Base-by-base conservation (phyloP, 352 stramenopile species). In the Globisporangium middletonii region DNA sequence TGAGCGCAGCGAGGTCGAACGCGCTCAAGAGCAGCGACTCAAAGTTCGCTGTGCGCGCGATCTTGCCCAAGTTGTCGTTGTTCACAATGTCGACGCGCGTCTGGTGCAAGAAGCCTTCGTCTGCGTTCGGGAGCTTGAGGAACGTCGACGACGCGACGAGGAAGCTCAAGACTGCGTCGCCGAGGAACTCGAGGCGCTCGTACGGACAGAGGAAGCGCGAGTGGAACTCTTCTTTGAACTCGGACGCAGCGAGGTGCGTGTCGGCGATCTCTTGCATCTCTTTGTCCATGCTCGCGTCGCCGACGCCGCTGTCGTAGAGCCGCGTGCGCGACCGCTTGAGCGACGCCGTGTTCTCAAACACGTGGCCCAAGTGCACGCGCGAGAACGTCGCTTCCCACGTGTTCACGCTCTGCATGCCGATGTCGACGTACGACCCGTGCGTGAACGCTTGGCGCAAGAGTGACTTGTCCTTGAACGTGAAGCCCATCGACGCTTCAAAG, bases 321-420 rank as follows among this genome's bases (percentile, higher is more conserved):
- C 68, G 71, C 26, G 55, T 78, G 46, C 79, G 76, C 33, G 77
- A 83, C 42, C 81, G 64, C 59, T 93, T 91, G 1, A 90, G 63
- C 27, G 60, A 71, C 11, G 44, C 64, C 18, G 73, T 68, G 56
- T 91, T 86, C 42, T 88, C 67, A 58, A 93, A 93, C 3, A 88
- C 63, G 43, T 94, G 80, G 7, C 75, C 86, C 28, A 94, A 59
- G 4, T 76, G 75, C 30, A 94, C 82, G n/a, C 83, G 78, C 0
- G 83, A 87, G 47, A 76, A 73, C 28, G 82, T 89, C 8, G 74
- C 82, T 58, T 93, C 83, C 0, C 79, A 71, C 9, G 83, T 92
- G 60, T 94, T 93, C 13, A 91, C 82, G 61, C 71, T 91, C 59
- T 92, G 84, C 80, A 94, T 90, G 26, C 82, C 86, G 13, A 88